Base-by-base conservation (phyloP, 108 stramenopile genomes). In the Cyclostephanos tholiformis region DNA sequence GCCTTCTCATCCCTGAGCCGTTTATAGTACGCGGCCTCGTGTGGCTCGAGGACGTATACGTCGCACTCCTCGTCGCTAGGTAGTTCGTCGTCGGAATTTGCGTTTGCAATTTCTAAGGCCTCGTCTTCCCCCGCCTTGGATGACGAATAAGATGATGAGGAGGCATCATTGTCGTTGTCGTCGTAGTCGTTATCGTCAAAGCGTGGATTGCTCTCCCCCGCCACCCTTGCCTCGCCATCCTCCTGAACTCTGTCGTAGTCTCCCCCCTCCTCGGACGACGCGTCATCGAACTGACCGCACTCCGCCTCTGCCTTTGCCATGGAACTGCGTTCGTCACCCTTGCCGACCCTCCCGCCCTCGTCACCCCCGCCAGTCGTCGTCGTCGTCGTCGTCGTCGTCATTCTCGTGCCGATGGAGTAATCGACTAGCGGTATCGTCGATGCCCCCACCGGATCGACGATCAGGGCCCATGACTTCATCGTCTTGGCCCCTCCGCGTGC, bases 21-120 rank as follows among this genome's bases (percentile, higher is more conserved):
- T 61, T 75, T 72, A 57, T 38, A 76, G 36, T 80, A 74, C 23
- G 48, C 82, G 14, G 75, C 84, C 82, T 88, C 87, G 30, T 88
- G 85, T 12, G 85, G 82, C 26, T 88, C 87, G 2, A 86, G 77
- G 63, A 87, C 79, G 69, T 79, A 84, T n/a, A 84, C 82, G 67
- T 88, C 87, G 71, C 85, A 86, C 71, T 88, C 87, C 69, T 86
- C 87, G 73, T 88, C 85, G 56, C 74, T 80, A 26, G 85, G 74
- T 59, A 82, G 73, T 26, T 76, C 85, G 57, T 84, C 83, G 67
- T 76, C 84, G 0, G 29, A 44, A 53, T 63, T 66, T 17, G 44
- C 67, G 51, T 76, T 74, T 20, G 79, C 79, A 29, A 73, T 67
- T 16, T 67, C 68, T n/a, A 80, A 64, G 25, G 55, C n/a, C 10